A percentile compares a stretch with the other conserved stretches of the same genome.
These are phyloP conservation scores for Ustilago esculenta DNA, from an alignment of 1,284 basidiomycete genomes.

Conservation along the genomic window DNA sequence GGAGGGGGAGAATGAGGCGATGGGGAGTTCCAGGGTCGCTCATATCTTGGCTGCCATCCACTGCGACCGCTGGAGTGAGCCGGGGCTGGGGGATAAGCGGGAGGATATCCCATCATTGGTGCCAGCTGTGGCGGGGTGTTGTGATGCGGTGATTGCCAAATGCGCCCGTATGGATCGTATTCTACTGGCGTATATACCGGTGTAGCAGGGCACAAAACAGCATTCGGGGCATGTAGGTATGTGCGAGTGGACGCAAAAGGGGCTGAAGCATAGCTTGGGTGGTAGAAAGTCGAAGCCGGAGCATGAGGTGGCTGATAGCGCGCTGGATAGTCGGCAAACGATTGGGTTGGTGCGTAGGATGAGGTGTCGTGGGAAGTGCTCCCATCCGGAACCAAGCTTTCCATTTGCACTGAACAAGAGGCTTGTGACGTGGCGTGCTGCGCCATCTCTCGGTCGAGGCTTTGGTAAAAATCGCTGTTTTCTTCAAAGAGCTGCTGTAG, in stretches of 20 bases:
- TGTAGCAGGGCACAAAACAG: too few relatives aligned
- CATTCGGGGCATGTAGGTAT: too few relatives aligned
- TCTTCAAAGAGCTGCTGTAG: conserved; percentile 9
- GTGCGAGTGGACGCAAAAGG: too few relatives aligned
- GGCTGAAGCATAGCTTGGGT: too few relatives aligned
- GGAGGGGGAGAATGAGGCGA: too few relatives aligned
- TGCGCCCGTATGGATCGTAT: conserved; percentile 3
- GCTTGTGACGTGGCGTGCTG: background rate
- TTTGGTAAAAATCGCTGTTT: conserved; percentile 15
- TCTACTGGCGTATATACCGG: background rate
- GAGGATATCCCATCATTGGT: background rate
- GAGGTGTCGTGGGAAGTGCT: conserved; percentile 23
- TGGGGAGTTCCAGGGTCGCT: too few relatives aligned
- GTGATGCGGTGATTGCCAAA: conserved; percentile 3
- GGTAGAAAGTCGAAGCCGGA: too few relatives aligned
- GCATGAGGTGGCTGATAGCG: background rate
- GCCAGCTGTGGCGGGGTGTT: background rate
- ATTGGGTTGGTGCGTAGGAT: conserved; percentile 8
- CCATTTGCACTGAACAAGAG: conserved; percentile 8
- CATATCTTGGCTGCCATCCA: too few relatives aligned
- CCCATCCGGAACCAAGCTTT: conserved; percentile 23
- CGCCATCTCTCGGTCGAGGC: conserved; percentile 18
- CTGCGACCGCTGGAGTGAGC: too few relatives aligned
- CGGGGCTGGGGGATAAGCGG: background rate
- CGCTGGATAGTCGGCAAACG: background rate